Evolutionary conservation across 108 stramenopile genomes (phyloP), one percentile per base, ranked within the genome.

Genomic region (Mayamaea pseudoterrestris): DNA sequence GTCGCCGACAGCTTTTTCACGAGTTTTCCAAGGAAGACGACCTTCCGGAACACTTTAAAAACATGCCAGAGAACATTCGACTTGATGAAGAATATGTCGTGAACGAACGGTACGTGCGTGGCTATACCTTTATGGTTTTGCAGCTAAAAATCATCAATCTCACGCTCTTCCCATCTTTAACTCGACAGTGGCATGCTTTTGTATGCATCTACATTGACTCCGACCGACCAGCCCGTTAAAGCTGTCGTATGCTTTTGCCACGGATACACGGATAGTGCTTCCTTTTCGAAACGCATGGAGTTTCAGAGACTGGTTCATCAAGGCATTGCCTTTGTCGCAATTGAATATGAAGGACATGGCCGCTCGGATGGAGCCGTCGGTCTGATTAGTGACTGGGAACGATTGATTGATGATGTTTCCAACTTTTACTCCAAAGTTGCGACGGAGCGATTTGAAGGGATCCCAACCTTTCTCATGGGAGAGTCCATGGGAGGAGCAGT

Each of bases 271-370:
- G 80, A 82, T 47, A 74, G 72, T 48, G 42, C 49, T 16, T 60
- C 67, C 28, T 82, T 61, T 45, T 47, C 66, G 22, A 82, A 82
- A 44, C 41, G 56, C 2, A 45, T 57, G 3, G 58, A 73, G 26
- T 71, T 66, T 27, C 54, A 58, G 27, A 43, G 68, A 12, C 64
- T 74, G 27, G 73, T 70, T 0, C 40, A 63, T 17, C 30, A 43
- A 30, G 74, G 74, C 7, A 67, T 80, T 41, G 80, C 76, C 16
- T 67, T 78, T 11, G 56, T 73, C 18, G 64, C 64, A 47, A 66
- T 82, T 32, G 81, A 78, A 21, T 75, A 75, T 42, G 81, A 83
- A 65, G 81, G 81, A 9, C 81, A 83, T 40, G 81, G 81, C 5
- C 35, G 66, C 22, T 59, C 56, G 17, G 76, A 83, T 61, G 76